phyloP scores from a whole-genome alignment of 108 stramenopile genomes.

The Pseudonitzschia pungens region DNA sequence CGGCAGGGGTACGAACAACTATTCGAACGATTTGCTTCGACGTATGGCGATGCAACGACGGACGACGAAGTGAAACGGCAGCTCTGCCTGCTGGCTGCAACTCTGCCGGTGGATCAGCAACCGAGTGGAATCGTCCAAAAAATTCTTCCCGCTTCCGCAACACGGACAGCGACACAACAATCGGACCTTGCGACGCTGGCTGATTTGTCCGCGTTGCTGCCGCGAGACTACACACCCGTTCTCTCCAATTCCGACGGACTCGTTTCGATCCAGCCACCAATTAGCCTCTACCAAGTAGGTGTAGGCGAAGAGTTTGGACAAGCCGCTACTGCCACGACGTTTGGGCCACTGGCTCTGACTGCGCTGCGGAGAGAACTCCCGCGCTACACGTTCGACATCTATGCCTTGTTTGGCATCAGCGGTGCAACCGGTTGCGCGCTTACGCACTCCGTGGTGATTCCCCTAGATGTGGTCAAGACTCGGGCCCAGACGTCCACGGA shows the following conservation, averaged over 20 bases:
- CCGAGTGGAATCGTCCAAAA: constrained; percentile 39
- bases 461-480: constrained; percentile 92
- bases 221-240: constrained; percentile 36
- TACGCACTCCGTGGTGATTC: constrained; percentile 89
- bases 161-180: neutral
- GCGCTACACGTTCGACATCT: constrained; percentile 43
- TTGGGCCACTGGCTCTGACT: constrained; percentile 59
- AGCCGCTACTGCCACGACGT: constrained; percentile 54
- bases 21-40: constrained; percentile 35
- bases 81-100: constrained; percentile 61
- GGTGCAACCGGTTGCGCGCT: constrained; percentile 89
- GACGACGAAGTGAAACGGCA: constrained; percentile 48
- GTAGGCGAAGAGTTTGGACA: constrained; percentile 54
- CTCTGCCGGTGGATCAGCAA: constrained; percentile 71
- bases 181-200: neutral
- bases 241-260: constrained; percentile 5
- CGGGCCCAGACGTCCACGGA: constrained; percentile 79
- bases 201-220: constrained; percentile 45
- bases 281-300: constrained; percentile 49
- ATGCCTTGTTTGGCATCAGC: constrained; percentile 75
- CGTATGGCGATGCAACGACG: constrained; percentile 18
- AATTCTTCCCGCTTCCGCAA: neutral
- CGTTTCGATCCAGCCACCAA: constrained; percentile 44
- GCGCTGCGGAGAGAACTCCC: constrained; percentile 51
- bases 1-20: constrained; percentile 22